A percentile compares a stretch with the other conserved stretches of the same genome.
Conservation (phyloP, 1,139 yeast species). For the Geotrichum klebahnii region DNA sequence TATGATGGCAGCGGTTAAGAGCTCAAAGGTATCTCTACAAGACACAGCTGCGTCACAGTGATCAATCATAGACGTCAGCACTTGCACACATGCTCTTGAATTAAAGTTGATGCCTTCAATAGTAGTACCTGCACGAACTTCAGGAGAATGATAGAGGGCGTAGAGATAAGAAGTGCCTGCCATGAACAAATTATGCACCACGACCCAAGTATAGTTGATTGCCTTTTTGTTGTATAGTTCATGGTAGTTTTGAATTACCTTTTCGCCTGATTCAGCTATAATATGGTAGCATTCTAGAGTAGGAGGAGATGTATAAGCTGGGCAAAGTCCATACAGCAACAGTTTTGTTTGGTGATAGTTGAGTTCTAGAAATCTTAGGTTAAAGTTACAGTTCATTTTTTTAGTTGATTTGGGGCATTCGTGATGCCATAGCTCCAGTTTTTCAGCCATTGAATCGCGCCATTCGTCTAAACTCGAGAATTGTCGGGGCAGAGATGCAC, state of each 20-base stretch:
- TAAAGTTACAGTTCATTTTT: conserved; percentile 72
- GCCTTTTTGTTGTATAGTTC: conserved; percentile 53
- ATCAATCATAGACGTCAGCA: conserved; percentile 58
- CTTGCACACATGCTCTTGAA: conserved; percentile 56
- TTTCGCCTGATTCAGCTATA: conserved; percentile 62
- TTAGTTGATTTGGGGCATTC: conserved; percentile 54
- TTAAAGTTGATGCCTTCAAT: conserved; percentile 53
- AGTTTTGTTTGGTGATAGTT: conserved; percentile 75
- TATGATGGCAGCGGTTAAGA: conserved; percentile 66
- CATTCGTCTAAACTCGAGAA: conserved; percentile 55
- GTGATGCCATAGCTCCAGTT: conserved; percentile 60
- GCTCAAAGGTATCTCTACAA: conserved; percentile 68
- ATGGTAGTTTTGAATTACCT: conserved; percentile 60
- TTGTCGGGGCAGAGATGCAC: conserved; percentile 63
- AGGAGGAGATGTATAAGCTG: conserved; percentile 53
- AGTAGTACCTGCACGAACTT: conserved; percentile 48
- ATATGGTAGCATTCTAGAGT: conserved; percentile 51
- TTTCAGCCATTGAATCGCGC: conserved; percentile 50
- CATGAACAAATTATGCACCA: conserved; percentile 82
- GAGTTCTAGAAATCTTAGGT: conserved; percentile 60
- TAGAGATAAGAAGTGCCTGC: conserved; percentile 83
- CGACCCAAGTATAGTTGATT: conserved; percentile 89
- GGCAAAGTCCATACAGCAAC: conserved; percentile 71
- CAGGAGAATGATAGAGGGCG: conserved; percentile 63
- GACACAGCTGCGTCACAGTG: conserved; percentile 74